Base-by-base conservation (phyloP, 1,284 basidiomycete genomes). In the Laetiporus sulphureus region DNA sequence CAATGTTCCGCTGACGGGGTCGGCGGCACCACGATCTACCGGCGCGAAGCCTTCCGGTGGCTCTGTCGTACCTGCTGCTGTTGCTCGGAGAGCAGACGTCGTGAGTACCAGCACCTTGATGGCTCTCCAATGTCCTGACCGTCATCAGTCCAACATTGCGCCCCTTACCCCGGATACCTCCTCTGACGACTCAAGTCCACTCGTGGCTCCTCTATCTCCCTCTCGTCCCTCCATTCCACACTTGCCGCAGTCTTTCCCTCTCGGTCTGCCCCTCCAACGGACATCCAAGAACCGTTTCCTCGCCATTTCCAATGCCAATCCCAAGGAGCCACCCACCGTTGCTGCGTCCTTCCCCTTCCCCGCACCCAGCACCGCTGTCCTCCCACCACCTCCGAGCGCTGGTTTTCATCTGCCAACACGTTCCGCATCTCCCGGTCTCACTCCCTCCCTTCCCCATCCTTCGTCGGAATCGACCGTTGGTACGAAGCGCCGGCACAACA, bases 401-500 rank as follows among this genome's bases (percentile, higher is more conserved):
- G 21, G 13, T n/a, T n/a, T n/a, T n/a, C n/a, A n/a, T n/a, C n/a
- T n/a, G n/a, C 38, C 29, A 5, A 27, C 19, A 19, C 20, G 12
- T 40, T 32, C 31, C 25, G 23, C 11, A 13, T 31, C 2, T 21
- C 38, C 3, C 4, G 19, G 20, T 32, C 38, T 31, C 19, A 27
- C 20, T 15, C 32, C 8, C 39, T 41, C 3, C 41, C 43, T 25
- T 31, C n/a, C n/a, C 20, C 27, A 21, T 31, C 32, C 15, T 15
- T 33, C 24, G 20, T 40, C 40, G 18, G 24, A 34, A 5, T 43
- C 58, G 15, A 30, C 49, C 13, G 50, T 59, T 2, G 63, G 66
- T 29, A 52, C 61, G 25, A 68, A 69, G 48, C 61, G 66, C 1
- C 56, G 67, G 18, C 64, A 67, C 40, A 62, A 63, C 20, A 54